phyloP scores from a whole-genome alignment of 1,284 basidiomycete genomes.

The Moesziomyces antarcticus region DNA sequence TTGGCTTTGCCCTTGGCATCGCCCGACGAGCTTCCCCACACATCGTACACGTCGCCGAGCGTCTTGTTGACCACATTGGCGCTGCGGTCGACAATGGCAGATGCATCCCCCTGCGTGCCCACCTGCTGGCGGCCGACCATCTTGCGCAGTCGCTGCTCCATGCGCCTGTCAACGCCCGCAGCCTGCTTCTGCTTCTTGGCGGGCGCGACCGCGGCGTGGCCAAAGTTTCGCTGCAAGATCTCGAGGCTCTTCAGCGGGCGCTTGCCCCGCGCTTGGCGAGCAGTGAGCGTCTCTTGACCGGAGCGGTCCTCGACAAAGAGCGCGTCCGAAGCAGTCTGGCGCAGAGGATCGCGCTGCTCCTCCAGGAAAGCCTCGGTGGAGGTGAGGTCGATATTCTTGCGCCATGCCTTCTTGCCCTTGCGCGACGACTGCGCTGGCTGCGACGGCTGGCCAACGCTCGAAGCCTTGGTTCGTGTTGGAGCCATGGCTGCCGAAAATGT shows the following conservation, averaged over 20 bases:
- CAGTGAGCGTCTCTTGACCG: conserved; percentile 64
- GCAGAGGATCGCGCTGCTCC: conserved; percentile 49
- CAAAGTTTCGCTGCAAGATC: conserved; percentile 84
- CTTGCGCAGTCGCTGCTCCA: conserved; percentile 43
- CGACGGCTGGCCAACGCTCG: conserved; percentile 38
- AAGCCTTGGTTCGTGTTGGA: conserved; percentile 29
- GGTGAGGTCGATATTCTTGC: conserved; percentile 75
- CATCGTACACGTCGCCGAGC: conserved; percentile 31
- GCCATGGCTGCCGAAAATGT: conserved; percentile 12
- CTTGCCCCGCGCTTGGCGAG: conserved; percentile 62
- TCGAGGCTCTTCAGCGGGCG: conserved; percentile 79
- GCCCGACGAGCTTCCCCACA: conserved; percentile 18
- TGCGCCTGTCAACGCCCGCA: conserved; percentile 47
- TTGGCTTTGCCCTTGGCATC: conserved; percentile 34
- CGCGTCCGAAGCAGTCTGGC: conserved; percentile 30
- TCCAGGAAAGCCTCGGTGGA: conserved; percentile 55
- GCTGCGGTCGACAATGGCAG: conserved; percentile 14
- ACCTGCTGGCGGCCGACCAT: conserved; percentile 39
- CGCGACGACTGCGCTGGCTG: conserved; percentile 76
- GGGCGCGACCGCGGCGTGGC: conserved; percentile 73
- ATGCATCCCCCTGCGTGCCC: conserved; percentile 17
- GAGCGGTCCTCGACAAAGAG: conserved; percentile 68
- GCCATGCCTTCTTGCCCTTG: conserved; percentile 90
- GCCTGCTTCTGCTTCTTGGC: conserved; percentile 69
- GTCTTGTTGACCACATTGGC: conserved; percentile 29